phyloP scores from a whole-genome alignment of 345 rosid species.

The Brassica incana region DNA sequence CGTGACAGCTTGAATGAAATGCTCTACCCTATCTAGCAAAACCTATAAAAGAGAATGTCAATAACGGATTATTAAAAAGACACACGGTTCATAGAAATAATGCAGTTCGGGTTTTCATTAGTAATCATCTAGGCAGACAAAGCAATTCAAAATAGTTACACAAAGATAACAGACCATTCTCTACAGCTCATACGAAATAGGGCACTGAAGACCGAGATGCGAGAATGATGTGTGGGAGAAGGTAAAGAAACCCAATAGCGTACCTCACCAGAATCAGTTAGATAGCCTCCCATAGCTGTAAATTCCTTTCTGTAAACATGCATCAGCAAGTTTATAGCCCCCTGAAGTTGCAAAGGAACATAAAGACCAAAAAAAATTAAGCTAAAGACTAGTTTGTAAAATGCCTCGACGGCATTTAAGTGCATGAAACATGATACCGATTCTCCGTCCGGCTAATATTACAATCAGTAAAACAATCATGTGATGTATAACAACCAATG shows the following conservation, averaged over 20 bases:
- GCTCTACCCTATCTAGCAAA: constrained; percentile 77
- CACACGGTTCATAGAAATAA: neutral
- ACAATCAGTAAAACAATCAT: constrained; percentile 2
- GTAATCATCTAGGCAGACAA: constrained; percentile 6
- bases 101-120: constrained; percentile 9
- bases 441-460: neutral
- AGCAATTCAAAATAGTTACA: neutral
- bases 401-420: neutral
- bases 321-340: constrained; percentile 94
- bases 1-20: constrained; percentile 84
- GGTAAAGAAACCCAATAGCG: constrained; percentile 22
- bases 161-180: constrained; percentile 5
- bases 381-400: neutral
- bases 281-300: constrained; percentile 91
- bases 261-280: constrained; percentile 99
- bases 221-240: constrained; percentile 10
- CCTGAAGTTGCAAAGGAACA: constrained; percentile 53
- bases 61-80: neutral
- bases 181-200: constrained; percentile 12
- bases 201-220: neutral
- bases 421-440: neutral
- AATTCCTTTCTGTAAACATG: constrained; percentile 86
- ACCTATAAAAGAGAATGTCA: constrained; percentile 51
- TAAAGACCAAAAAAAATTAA: neutral
- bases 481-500: neutral